Evolutionary conservation across 306 rosid genomes (phyloP).

Genomic region (Cicer pinnatifidum): DNA sequence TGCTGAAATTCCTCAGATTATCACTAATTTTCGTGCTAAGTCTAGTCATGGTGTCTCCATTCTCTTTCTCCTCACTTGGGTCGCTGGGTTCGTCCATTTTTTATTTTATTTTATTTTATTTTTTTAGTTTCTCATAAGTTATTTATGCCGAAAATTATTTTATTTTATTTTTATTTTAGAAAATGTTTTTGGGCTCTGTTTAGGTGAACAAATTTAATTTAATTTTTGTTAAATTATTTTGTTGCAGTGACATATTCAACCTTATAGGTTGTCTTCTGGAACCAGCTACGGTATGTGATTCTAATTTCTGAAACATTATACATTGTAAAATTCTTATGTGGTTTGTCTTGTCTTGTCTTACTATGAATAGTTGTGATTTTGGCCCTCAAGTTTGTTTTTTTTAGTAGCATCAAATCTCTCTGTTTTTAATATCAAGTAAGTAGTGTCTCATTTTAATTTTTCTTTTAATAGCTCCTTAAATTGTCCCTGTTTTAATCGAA

Average conservation of each 20-base stretch:
- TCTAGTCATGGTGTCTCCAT: constrained; percentile 92
- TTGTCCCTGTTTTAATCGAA: too few species aligned
- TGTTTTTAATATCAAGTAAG: neutral
- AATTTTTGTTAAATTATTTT: neutral
- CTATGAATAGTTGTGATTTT: neutral
- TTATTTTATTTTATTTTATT: neutral
- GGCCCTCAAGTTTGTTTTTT: neutral
- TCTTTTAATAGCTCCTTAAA: neutral
- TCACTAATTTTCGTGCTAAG: constrained; percentile 82
- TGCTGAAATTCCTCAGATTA: constrained; percentile 90
- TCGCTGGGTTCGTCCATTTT: constrained; percentile 66
- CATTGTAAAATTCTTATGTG: neutral
- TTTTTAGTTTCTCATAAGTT: neutral
- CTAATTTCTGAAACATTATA: constrained; percentile 14
- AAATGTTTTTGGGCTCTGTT: neutral
- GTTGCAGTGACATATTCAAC: constrained; percentile 77
- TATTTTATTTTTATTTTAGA: neutral
- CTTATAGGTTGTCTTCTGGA: constrained; percentile 85
- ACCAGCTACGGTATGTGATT: constrained; percentile 82
- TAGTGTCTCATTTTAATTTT: neutral
- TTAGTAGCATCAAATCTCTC: neutral
- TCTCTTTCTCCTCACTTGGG: constrained; percentile 89
- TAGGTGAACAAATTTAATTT: neutral
- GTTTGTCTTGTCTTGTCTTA: neutral
- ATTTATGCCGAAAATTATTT: too few species aligned